Evolutionary conservation across 208 protist genomes (phyloP), one percentile per base, ranked within the genome.

Genomic region (Borovskyia barvae): DNA sequence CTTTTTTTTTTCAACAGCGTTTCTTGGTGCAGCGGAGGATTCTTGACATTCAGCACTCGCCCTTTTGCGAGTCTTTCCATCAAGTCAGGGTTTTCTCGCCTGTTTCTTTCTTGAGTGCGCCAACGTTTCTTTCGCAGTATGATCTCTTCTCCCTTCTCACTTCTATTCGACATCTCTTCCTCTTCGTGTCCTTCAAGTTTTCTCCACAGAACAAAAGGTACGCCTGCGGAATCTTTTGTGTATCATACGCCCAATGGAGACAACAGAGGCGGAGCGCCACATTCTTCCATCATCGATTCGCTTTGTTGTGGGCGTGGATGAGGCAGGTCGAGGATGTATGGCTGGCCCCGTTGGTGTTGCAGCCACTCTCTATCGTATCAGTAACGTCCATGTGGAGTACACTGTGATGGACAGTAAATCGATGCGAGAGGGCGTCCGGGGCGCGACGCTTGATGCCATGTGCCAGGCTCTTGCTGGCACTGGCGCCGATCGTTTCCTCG

Each of bases 321-420:
- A 86, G 57, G 80, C 80, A 3, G 80, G 80, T 7, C 72, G 80
- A 5, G 80, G 80, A 15, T 82, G 75, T 54, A 72, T 79, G 61
- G 80, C 80, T 1, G 80, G 80, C 11, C 80, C 80, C 11, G 80
- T 86, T 4, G 55, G 67, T 29, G 66, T 82, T 2, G 62, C 80
- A 9, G 80, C 75, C 3, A 47, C 60, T 2, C 66, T 74, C 39
- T 79, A 75, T 24, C 61, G 62, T 22, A 2, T 82, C 19, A 57
- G 50, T n/a, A 17, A 25, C 8, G 29, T 20, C 0, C 15, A 35
- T 24, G 58, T 72, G 30, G 43, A 35, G 7, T 69, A 73, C 40
- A 28, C 11, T 7, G 62, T 79, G n/a, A 4, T 36, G 19, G 80
- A 86, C 53, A 86, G 80, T 39, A 86, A 86, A 29, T 28, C 5